Percentiles rank a stretch among this genome's conserved stretches.
phyloP scores from a whole-genome alignment of 2,329 filamentous ascomycete species.

The Arthroderma sp. region DNA sequence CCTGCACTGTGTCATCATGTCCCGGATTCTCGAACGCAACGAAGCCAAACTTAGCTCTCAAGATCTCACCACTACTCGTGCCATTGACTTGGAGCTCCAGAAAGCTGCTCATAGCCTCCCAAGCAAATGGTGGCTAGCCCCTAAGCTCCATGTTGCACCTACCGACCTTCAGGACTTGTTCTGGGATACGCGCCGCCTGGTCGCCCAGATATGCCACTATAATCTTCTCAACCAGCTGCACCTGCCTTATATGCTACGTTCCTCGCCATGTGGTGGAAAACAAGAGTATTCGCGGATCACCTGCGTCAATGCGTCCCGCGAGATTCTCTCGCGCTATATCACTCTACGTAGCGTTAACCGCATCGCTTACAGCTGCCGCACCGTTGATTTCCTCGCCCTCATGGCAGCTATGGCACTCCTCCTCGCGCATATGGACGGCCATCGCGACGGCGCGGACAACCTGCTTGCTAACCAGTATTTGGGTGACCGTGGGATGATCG shows the following conservation, averaged over 20 bases:
- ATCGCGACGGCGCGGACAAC: slow-evolving; percentile 10
- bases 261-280: slow-evolving; percentile 18
- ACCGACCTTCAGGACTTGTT: slow-evolving; percentile 13
- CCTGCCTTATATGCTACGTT: slow-evolving; percentile 41
- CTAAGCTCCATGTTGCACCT: slow-evolving; percentile 6
- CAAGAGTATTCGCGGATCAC: slow-evolving; percentile 39
- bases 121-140: slow-evolving; percentile 34
- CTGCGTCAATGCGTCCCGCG: slow-evolving; percentile 39
- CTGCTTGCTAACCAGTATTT: slow-evolving; percentile 23
- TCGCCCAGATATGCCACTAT: slow-evolving; percentile 39
- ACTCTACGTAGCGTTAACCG: slow-evolving; percentile 28
- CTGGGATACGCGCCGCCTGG: slow-evolving; percentile 23
- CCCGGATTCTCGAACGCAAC: slow-evolving; percentile 38
- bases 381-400: slow-evolving; percentile 17
- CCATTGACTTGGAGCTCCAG: slow-evolving; percentile 33
- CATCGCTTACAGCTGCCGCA: slow-evolving; percentile 14
- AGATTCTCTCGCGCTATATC: slow-evolving; percentile 38
- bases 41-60: slow-evolving; percentile 3
- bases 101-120: slow-evolving; percentile 29
- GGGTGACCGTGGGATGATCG: slow-evolving; percentile 29
- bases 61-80: slow-evolving; percentile 31
- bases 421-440: slow-evolving; percentile 17
- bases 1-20: slow-evolving; percentile 31
- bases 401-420: slow-evolving; percentile 16
- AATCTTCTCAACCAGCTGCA: slow-evolving; percentile 41